Conservation (phyloP, 306 rosid species). For the Ormosia semicastrata region DNA sequence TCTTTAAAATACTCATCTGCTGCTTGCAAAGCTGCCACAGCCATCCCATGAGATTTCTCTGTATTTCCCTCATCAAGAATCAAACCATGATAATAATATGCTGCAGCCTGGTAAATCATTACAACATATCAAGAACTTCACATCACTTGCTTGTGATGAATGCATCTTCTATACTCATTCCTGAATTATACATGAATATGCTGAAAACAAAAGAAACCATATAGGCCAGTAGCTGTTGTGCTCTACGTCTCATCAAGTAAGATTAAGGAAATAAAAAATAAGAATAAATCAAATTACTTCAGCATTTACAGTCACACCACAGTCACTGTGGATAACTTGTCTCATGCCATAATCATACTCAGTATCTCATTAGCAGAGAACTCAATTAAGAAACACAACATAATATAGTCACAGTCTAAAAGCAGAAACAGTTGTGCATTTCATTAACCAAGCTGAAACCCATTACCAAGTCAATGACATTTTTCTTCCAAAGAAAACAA, state of each 20-base stretch:
- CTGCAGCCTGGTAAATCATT: slow-evolving; percentile 73
- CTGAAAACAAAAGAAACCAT: slow-evolving; percentile 13
- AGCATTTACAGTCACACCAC: not conserved
- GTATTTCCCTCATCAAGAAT: slow-evolving; percentile 99
- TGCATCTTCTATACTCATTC: not conserved
- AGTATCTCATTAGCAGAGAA: not conserved
- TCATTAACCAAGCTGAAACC: slow-evolving; percentile 2
- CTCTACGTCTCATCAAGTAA: not conserved
- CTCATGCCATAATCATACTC: not conserved
- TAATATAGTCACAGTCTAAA: not conserved
- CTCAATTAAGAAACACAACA: not conserved
- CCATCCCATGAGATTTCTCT: slow-evolving; percentile 94
- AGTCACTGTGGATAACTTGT: not conserved
- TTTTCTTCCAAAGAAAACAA: not conserved
- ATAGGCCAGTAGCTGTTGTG: not conserved
- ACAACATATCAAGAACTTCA: slow-evolving; percentile 12
- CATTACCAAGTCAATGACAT: not conserved
- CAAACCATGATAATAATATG: slow-evolving; percentile 94
- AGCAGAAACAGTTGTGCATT: not conserved
- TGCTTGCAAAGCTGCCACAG: slow-evolving; percentile 98
- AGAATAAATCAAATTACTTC: not conserved
- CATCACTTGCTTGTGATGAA: slow-evolving; percentile 4
- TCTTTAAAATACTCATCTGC: slow-evolving; percentile 96
- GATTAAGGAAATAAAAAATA: not conserved
- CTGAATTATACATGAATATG: not conserved